Evolutionary conservation across 352 stramenopile genomes (phyloP).

Genomic region (Globisporangium splendens): DNA sequence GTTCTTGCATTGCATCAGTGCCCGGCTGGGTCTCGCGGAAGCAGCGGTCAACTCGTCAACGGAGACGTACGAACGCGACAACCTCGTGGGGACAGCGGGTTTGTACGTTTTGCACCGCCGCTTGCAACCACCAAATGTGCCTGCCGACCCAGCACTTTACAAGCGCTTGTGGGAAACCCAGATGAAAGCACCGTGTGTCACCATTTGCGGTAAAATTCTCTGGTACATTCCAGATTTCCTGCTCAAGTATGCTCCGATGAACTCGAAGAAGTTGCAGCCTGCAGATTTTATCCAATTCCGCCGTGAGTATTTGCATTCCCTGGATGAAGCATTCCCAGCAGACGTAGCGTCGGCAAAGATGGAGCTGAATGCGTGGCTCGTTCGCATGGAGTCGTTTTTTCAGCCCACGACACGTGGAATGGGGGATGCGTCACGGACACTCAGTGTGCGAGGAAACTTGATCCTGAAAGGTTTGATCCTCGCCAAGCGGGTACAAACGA

Average conservation of each 20-base stretch:
- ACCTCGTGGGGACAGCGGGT: conserved; percentile 85
- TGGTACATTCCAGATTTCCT: conserved; percentile 89
- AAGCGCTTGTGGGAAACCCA: conserved; percentile 89
- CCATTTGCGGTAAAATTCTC: conserved; percentile 79
- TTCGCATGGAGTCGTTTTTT: conserved; percentile 87
- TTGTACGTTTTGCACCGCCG: conserved; percentile 89
- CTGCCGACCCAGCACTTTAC: conserved; percentile 87
- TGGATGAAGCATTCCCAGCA: conserved; percentile 74
- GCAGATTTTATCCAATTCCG: conserved; percentile 75
- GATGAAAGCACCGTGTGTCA: conserved; percentile 76
- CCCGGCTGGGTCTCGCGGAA: conserved; percentile 56
- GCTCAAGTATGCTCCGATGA: conserved; percentile 77
- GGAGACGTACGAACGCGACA: conserved; percentile 86
- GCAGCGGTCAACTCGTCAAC: conserved; percentile 75
- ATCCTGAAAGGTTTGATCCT: conserved; percentile 91
- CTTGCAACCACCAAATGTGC: conserved; percentile 77
- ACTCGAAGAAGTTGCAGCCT: conserved; percentile 80
- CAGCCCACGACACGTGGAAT: conserved; percentile 74
- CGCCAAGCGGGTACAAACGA: conserved; percentile 84
- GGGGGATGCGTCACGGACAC: conserved; percentile 63
- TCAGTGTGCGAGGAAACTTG: conserved; percentile 83
- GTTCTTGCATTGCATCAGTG: conserved; percentile 82
- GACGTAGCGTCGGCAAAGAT: conserved; percentile 79
- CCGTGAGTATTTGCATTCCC: conserved; percentile 69
- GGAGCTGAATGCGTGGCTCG: conserved; percentile 81